phyloP scores from a whole-genome alignment of 2,329 filamentous ascomycete species.

The Pseudogymnoascus sp. region DNA sequence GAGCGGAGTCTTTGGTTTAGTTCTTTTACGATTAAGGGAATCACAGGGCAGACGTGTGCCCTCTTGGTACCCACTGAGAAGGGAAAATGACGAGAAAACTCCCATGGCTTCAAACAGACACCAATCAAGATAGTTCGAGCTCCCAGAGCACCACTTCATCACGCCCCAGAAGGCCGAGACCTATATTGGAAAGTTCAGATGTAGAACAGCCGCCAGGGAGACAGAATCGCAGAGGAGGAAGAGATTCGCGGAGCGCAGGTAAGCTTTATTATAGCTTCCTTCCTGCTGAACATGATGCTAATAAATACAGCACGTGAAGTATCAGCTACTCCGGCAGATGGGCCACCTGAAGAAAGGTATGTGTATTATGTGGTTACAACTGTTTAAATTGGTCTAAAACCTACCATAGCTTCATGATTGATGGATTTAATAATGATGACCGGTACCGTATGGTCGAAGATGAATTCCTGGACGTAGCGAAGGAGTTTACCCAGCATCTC shows the following conservation, averaged over 20 bases:
- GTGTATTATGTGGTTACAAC: neutral
- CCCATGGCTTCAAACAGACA: neutral
- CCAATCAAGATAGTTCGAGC: neutral
- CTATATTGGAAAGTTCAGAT: slow-evolving; percentile 6
- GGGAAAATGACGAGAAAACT: slow-evolving; percentile 1
- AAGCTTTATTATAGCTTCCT: neutral
- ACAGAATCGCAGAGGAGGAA: neutral
- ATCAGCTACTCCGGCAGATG: neutral
- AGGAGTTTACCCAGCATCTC: slow-evolving; percentile 64
- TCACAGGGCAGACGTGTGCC: neutral
- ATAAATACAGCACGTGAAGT: neutral
- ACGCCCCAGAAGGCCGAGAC: neutral
- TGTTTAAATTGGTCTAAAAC: neutral
- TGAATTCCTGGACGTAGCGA: slow-evolving; percentile 61
- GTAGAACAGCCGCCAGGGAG: neutral
- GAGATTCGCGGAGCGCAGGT: neutral
- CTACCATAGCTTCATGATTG: slow-evolving; percentile 43
- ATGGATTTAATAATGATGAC: slow-evolving; percentile 61
- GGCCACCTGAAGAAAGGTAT: neutral
- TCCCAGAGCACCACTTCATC: neutral
- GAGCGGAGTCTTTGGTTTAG: neutral
- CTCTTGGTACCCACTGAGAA: neutral
- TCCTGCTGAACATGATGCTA: neutral
- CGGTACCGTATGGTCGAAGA: slow-evolving; percentile 78
- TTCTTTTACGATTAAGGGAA: neutral